Base-by-base conservation (phyloP, 805 yeast species). In the Pichia thaimueangensis region DNA sequence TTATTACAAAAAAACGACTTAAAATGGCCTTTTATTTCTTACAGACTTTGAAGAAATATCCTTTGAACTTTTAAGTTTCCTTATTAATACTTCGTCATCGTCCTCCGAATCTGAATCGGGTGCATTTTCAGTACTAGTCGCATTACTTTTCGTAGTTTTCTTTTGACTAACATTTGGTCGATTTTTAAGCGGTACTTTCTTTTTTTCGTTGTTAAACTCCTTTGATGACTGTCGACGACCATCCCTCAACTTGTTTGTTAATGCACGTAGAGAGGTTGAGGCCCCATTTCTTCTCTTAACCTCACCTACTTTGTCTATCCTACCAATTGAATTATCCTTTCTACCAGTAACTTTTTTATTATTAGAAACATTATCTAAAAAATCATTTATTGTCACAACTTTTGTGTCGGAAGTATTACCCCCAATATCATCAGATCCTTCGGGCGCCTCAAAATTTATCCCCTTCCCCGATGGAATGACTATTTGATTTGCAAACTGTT, bases 401-500 rank as follows among this genome's bases (percentile, higher is more conserved):
- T 12, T 16, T 20, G 22, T 16, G 13, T 32, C 6, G 8, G 5
- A 12, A 12, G 10, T 16, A 9, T 19, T 19, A 19, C 21, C 33
- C 7, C 11, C 15, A 19, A 12, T n/a, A 30, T 21, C 12, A 11
- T 28, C 36, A 15, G 30, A 39, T 4, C 20, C 30, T 8, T 36
- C 39, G 11, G 29, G n/a, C n/a, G n/a, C 28, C 5, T 32, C 42
- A 12, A 57, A 34, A 9, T 48, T 42, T 5, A 63, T 43, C 4
- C 67, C 67, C 3, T 56, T 47, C 6, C 67, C 67, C 19, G 50
- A 55, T 27, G 56, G 50, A 6, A 48, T 28, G 6, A 48, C 45
- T 25, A 45, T 27, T 17, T 45, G 37, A 21, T 45, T 41, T 12
- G 21, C 22, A 23, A 48, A 48, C 12, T 29, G 31, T 19, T 34